Conservation (phyloP, 169 alveolate species). For the Babesia divergens region DNA sequence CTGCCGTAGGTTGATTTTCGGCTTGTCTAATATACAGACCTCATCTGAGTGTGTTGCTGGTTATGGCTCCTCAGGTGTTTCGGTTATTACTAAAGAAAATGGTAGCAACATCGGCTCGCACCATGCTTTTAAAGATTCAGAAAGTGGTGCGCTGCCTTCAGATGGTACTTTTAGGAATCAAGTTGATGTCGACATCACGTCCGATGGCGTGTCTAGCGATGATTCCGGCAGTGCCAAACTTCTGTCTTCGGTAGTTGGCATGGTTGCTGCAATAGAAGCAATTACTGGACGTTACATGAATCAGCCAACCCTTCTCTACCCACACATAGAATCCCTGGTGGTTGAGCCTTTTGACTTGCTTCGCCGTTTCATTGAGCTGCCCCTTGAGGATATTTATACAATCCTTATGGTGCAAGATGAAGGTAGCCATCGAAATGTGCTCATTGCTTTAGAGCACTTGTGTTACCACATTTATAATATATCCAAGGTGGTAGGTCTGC, state of each 20-base stretch:
- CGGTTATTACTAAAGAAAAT: not conserved
- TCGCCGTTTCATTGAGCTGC: not conserved
- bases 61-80: not conserved
- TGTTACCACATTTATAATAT: constrained; percentile 51
- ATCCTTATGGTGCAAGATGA: not conserved
- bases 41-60: no score
- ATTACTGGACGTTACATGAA: constrained; percentile 18
- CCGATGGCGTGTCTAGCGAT: not conserved
- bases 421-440: not conserved
- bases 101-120: not conserved
- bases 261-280: not conserved
- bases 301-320: constrained; percentile 11
- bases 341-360: constrained; percentile 6
- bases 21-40: no score
- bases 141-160: no score
- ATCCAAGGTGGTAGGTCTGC: constrained; percentile 34
- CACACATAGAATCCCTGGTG: constrained; percentile 31
- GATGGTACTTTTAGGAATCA: no score
- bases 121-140: no score
- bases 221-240: not conserved
- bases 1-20: not conserved
- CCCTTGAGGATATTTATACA: not conserved
- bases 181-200: no score
- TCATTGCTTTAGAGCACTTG: constrained; percentile 21
- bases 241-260: not conserved